Evolutionary conservation across 768 basidiomycete genomes (phyloP).

Genomic region (Mycena alexandri): DNA sequence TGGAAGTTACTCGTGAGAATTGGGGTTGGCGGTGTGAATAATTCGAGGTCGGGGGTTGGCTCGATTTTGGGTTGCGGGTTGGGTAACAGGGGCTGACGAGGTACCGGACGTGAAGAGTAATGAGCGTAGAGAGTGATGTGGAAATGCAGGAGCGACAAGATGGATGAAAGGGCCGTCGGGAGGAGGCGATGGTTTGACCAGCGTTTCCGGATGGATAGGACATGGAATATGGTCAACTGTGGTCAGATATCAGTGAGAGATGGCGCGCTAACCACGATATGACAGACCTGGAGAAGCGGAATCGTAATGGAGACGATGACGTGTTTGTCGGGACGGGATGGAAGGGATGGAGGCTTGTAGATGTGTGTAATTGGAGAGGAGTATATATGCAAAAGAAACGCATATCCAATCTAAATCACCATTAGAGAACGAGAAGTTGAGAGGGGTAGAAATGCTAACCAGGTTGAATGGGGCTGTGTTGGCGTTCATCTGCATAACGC

Average conservation of each 20-base stretch:
- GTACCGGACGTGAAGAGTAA: slow-evolving; percentile 35
- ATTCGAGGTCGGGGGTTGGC: slow-evolving; percentile 13
- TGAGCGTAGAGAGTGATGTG: slow-evolving; percentile 67
- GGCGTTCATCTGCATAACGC: slow-evolving; percentile 54
- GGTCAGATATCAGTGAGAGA: slow-evolving; percentile 13
- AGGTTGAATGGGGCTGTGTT: slow-evolving; percentile 78
- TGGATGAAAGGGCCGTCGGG: slow-evolving; percentile 73
- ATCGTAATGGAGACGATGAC: slow-evolving; percentile 79
- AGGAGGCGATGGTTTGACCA: slow-evolving; percentile 78
- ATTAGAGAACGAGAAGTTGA: slow-evolving; percentile 21
- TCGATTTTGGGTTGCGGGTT: slow-evolving; percentile 28
- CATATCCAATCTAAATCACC: slow-evolving; percentile 73
- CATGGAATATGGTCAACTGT: slow-evolving; percentile 74
- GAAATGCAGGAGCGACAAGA: slow-evolving; percentile 75
- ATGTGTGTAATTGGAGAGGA: slow-evolving; percentile 73
- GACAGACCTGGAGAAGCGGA: slow-evolving; percentile 76
- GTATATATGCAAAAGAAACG: slow-evolving; percentile 82
- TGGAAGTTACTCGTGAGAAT: slow-evolving; percentile 11
- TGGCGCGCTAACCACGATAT: background rate
- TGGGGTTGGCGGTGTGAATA: slow-evolving; percentile 16
- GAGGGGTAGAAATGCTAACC: slow-evolving; percentile 55
- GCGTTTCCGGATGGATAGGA: slow-evolving; percentile 71
- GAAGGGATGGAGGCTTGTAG: slow-evolving; percentile 55
- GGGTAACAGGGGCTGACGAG: slow-evolving; percentile 29
- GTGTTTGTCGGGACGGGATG: slow-evolving; percentile 79